Base-by-base conservation (phyloP, 2,329 filamentous ascomycete species). In the Claviceps fusiformis region DNA sequence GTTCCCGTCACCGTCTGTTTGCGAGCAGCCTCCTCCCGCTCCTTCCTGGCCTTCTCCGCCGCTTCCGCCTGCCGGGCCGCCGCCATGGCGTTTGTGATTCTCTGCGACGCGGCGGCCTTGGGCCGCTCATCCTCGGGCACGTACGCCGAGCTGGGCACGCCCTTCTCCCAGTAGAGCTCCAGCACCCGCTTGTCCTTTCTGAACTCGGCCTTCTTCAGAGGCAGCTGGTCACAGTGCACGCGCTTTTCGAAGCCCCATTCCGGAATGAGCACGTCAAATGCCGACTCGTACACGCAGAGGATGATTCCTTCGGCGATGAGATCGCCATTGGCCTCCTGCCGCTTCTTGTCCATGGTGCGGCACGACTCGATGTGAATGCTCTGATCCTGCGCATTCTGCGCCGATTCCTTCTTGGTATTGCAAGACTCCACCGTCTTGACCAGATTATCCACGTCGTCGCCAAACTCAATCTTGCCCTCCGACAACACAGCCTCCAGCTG, bases 81-180 rank as follows among this genome's bases (percentile, higher is more conserved):
- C 41, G 85, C 86, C 53, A 84, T 81, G 53, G 87, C 86, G 64
- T 88, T 87, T 46, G 82, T 83, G 56, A 86, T 81, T 60, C 89
- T 82, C 63, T 87, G 81, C 58, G 86, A 86, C 11, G 81, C 80
- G 55, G 81, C 84, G 52, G 87, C 84, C 77, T 93, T 95, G 54
- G 91, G 91, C 56, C 91, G 86, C 75, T 98, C 93, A 67, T 98
- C 93, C 67, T 98, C 93, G 3, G 93, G 93, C 53, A 98, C 86
- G 63, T 95, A 98, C 2, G 91, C 88, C 47, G 92, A 96, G 59
- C 91, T 97, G 33, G 92, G 89, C 8, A 97, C 90, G 50, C 93
- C 93, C 81, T 97, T 98, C 83, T 98, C 93, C 93, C 93, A 98
- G 78, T 96, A 98, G 17, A 98, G 80, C 73, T 98, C 93, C 50